Percentiles rank a stretch among this genome's conserved stretches.
Evolutionary conservation across 164 flowering plant species (phyloP).

Genomic region (Brasenia schreberi): DNA sequence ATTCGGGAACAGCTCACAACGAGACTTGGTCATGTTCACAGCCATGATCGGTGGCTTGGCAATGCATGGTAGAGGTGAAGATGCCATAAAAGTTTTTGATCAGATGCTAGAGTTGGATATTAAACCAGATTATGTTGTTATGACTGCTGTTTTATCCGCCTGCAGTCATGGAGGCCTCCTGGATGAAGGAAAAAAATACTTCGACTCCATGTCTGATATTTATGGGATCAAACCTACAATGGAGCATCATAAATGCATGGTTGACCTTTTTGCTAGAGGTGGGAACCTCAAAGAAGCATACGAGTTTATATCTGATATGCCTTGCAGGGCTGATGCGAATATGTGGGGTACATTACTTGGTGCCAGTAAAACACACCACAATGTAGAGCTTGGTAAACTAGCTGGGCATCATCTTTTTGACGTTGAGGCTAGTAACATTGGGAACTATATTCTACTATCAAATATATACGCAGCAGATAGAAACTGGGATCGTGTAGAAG

Average conservation of each 20-base stretch:
- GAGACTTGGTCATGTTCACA: slow-evolving; percentile 69
- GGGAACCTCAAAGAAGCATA: slow-evolving; percentile 58
- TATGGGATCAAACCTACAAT: slow-evolving; percentile 57
- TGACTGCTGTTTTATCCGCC: slow-evolving; percentile 61
- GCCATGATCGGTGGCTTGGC: slow-evolving; percentile 77
- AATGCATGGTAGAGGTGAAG: slow-evolving; percentile 70
- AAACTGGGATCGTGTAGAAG: slow-evolving; percentile 67
- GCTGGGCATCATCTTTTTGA: slow-evolving; percentile 48
- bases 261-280: slow-evolving; percentile 67
- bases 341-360: slow-evolving; percentile 68
- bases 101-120: slow-evolving; percentile 40
- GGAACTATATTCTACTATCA: slow-evolving; percentile 61
- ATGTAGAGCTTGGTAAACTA: slow-evolving; percentile 43
- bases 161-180: slow-evolving; percentile 74
- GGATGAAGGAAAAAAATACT: slow-evolving; percentile 51
- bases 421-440: slow-evolving; percentile 38
- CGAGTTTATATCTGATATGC: slow-evolving; percentile 45
- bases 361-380: slow-evolving; percentile 56
- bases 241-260: slow-evolving; percentile 74
- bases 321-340: slow-evolving; percentile 49
- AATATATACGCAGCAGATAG: slow-evolving; percentile 68
- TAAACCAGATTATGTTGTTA: slow-evolving; percentile 56
- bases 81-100: slow-evolving; percentile 42
- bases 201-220: slow-evolving; percentile 36
- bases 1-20: slow-evolving; percentile 28